A percentile compares a stretch with the other conserved stretches of the same genome.
These are phyloP conservation scores for Brasenia schreberi DNA, from an alignment of 164 flowering plant species.

Conservation along the genomic window DNA sequence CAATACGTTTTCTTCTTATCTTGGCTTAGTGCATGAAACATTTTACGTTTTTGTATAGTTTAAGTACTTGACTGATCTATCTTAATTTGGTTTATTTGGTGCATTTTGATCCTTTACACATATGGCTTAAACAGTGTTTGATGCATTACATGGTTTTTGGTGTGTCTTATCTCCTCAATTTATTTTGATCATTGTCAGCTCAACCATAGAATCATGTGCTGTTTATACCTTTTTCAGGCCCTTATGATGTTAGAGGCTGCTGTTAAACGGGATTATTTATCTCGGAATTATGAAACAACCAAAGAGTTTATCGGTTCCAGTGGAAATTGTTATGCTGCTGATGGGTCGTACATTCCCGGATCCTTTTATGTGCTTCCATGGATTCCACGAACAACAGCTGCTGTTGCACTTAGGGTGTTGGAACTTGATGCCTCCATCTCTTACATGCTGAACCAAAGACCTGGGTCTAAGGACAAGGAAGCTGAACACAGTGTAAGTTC, in stretches of 20 bases:
- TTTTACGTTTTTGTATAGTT: not conserved
- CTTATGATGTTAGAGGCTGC: slow-evolving; percentile 48
- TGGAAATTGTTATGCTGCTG: slow-evolving; percentile 7
- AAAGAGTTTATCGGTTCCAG: slow-evolving; percentile 36
- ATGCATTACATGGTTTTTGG: too few species aligned
- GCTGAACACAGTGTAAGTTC: slow-evolving; percentile 39
- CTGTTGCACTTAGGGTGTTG: slow-evolving; percentile 67
- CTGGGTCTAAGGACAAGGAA: slow-evolving; percentile 29
- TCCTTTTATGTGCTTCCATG: slow-evolving; percentile 54
- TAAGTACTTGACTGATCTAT: not conserved
- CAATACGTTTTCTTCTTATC: not conserved
- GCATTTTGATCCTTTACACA: too few species aligned
- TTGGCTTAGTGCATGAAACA: not conserved
- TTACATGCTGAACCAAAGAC: slow-evolving; percentile 42
- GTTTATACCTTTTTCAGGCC: slow-evolving; percentile 20
- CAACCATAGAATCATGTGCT: not conserved
- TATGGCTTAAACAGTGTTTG: too few species aligned
- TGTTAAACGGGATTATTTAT: slow-evolving; percentile 44
- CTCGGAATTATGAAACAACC: slow-evolving; percentile 53
- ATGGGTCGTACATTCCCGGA: slow-evolving; percentile 15
- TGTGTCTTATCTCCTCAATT: too few species aligned
- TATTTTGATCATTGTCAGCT: not conserved
- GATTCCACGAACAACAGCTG: slow-evolving; percentile 80
- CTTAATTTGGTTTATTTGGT: not conserved
- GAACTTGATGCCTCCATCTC: slow-evolving; percentile 63